These are phyloP conservation scores for Hansenula anomala DNA, from an alignment of 1,139 yeast genomes.

Conservation along the genomic window DNA sequence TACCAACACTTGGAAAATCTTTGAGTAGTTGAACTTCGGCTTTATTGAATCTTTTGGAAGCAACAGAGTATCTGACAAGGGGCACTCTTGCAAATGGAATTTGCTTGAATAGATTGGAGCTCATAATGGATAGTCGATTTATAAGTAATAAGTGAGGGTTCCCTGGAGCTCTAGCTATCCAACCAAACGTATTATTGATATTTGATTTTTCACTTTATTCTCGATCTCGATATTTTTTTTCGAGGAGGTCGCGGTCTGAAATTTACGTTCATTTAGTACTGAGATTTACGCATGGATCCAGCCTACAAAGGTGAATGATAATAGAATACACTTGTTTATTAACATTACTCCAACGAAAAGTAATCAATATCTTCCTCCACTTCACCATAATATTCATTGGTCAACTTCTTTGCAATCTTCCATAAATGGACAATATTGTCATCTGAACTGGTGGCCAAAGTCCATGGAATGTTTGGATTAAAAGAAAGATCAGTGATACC, in stretches of 20 bases:
- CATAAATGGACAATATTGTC: slow-evolving; percentile 76
- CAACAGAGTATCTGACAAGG: slow-evolving; percentile 25
- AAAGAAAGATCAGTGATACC: slow-evolving; percentile 68
- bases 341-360: slow-evolving; percentile 11
- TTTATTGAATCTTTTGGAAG: slow-evolving; percentile 39
- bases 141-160: no score
- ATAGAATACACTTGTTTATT: no score
- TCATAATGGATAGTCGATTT: not conserved
- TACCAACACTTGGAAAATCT: slow-evolving; percentile 50
- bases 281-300: no score
- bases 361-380: slow-evolving; percentile 22
- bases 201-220: not conserved
- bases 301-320: no score
- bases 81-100: slow-evolving; percentile 11
- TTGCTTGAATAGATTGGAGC: not conserved
- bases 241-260: no score
- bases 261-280: no score
- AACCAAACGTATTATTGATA: no score
- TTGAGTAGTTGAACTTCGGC: slow-evolving; percentile 59
- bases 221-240: no score
- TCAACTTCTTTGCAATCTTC: slow-evolving; percentile 55
- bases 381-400: slow-evolving; percentile 32
- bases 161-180: no score
- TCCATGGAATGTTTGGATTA: slow-evolving; percentile 66
- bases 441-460: slow-evolving; percentile 68